Conservation (phyloP, 495 filamentous ascomycete genomes). For the Penicillium simplicissimum region DNA sequence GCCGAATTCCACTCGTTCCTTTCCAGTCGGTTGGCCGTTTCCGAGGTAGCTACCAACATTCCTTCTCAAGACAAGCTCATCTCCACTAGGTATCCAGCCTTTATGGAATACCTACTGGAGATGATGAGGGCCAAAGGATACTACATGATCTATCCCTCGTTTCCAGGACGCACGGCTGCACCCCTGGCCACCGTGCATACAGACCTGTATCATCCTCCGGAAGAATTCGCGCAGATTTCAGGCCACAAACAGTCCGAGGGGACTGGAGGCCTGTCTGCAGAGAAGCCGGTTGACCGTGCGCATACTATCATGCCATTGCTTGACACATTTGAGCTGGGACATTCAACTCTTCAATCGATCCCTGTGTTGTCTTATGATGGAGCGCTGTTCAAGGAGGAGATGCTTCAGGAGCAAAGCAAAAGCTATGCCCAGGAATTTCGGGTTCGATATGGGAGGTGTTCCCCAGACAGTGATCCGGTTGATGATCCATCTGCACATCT, state of each 20-base stretch:
- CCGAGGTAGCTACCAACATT: constrained; percentile 38
- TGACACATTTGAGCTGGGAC: constrained; percentile 31
- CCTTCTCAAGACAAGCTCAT: constrained; percentile 35
- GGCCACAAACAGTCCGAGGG: constrained; percentile 16
- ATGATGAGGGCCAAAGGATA: constrained; percentile 72
- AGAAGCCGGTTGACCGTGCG: constrained; percentile 24
- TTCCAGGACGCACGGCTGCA: constrained; percentile 39
- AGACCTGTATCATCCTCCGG: constrained; percentile 68
- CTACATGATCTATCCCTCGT: constrained; percentile 70
- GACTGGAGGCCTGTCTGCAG: constrained; percentile 11
- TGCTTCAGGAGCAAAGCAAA: constrained; percentile 20
- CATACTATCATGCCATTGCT: constrained; percentile 37
- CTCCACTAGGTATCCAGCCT: constrained; percentile 67
- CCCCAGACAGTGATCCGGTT: constrained; percentile 10
- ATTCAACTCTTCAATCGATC: constrained; percentile 36
- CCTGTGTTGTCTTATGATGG: constrained; percentile 43
- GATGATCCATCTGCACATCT: constrained; percentile 27
- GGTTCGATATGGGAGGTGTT: constrained; percentile 38
- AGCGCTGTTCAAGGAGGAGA: constrained; percentile 20
- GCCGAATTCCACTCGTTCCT: constrained; percentile 75
- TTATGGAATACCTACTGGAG: constrained; percentile 74
- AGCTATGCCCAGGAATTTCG: constrained; percentile 40
- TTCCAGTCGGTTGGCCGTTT: constrained; percentile 53
- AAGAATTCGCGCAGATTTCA: constrained; percentile 51
- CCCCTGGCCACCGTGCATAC: constrained; percentile 67